phyloP scores from a whole-genome alignment of 192 early-diverging fungal genomes.

The Glomus cerebriforme region DNA sequence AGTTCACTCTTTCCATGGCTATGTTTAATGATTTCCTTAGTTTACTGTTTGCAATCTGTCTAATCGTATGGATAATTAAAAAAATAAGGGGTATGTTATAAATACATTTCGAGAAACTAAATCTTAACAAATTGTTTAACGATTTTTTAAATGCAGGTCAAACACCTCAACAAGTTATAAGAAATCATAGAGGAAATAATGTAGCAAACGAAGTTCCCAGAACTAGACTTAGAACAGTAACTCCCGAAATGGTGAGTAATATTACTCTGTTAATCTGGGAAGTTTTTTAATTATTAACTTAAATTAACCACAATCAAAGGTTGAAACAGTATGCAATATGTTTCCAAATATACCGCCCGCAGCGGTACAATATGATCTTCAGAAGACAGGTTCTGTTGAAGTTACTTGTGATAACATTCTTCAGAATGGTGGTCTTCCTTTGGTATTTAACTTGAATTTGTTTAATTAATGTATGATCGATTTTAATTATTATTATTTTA shows the following conservation, averaged over 20 bases:
- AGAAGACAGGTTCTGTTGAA: constrained; percentile 81
- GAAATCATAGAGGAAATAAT: constrained; percentile 5
- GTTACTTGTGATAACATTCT: constrained; percentile 81
- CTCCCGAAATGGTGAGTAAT: constrained; percentile 14
- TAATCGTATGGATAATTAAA: too few relatives aligned
- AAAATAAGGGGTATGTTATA: not conserved
- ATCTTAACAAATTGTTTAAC: not conserved
- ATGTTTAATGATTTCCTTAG: too few relatives aligned
- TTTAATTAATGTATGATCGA: constrained; percentile 4
- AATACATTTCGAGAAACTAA: not conserved
- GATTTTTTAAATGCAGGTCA: not conserved
- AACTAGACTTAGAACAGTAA: constrained; percentile 8
- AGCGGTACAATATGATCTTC: constrained; percentile 73
- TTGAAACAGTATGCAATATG: constrained; percentile 76
- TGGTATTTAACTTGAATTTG: constrained; percentile 46
- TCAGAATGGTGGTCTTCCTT: constrained; percentile 59
- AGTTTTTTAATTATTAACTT: not conserved
- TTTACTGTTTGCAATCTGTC: too few relatives aligned
- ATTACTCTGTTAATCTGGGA: constrained; percentile 7
- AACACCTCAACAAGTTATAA: not conserved
- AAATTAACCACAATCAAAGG: constrained; percentile 34
- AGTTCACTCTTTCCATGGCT: too few relatives aligned
- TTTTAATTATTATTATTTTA: not conserved
- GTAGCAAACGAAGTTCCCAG: not conserved
- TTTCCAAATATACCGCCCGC: constrained; percentile 79